phyloP scores from a whole-genome alignment of 768 basidiomycete species.

The Dentipellis fragilis region DNA sequence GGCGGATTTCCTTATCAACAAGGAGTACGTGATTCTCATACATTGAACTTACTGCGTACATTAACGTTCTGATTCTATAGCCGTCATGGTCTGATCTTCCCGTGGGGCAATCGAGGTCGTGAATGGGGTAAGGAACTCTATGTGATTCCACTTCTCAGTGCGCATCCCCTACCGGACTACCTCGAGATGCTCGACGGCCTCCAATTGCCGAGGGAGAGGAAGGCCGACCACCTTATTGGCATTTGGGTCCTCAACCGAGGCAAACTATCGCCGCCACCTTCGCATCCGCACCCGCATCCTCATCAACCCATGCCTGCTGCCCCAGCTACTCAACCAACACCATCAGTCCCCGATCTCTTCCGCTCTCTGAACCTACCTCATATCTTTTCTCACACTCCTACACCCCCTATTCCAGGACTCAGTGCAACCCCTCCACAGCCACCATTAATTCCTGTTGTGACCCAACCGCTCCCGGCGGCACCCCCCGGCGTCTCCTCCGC shows the following conservation, averaged over 20 bases:
- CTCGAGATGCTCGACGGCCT: conserved; percentile 76
- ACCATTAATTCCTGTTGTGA: conserved; percentile 13
- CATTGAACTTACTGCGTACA: conserved; percentile 2
- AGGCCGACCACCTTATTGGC: conserved; percentile 61
- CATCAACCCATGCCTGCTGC: neutral
- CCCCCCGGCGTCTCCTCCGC: conserved; percentile 35
- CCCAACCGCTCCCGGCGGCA: conserved; percentile 20
- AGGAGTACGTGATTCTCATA: conserved; percentile 44
- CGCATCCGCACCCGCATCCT: neutral
- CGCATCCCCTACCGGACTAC: conserved; percentile 69
- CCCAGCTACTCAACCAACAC: neutral
- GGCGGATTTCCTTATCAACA: conserved; percentile 57
- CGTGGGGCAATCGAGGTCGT: conserved; percentile 71
- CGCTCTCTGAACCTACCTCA: neutral
- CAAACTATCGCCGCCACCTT: conserved; percentile 38
- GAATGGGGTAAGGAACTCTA: conserved; percentile 81
- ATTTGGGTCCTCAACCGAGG: conserved; percentile 84
- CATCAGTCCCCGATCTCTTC: no score
- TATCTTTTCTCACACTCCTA: no score
- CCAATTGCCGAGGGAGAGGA: conserved; percentile 53
- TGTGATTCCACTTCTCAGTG: conserved; percentile 64
- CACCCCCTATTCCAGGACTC: no score
- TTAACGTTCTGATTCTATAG: conserved; percentile 27
- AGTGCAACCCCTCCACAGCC: conserved; percentile 3
- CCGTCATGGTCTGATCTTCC: conserved; percentile 79